Evolutionary conservation across 345 rosid species (phyloP).

Genomic region (Carallia brachiata): DNA sequence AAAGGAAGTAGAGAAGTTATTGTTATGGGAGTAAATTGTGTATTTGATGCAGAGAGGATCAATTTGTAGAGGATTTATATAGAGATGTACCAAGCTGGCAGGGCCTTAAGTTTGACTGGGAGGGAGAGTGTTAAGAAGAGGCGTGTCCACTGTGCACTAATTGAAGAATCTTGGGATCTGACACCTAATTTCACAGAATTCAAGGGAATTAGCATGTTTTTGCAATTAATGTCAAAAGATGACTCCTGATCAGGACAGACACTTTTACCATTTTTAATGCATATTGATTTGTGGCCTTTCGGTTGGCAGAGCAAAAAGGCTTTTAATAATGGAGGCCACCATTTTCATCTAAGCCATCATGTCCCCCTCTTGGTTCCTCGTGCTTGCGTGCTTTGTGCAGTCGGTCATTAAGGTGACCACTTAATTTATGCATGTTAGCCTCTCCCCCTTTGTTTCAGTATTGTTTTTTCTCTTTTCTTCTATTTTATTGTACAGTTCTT

Average conservation of each 20-base stretch:
- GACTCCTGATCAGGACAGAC: not conserved
- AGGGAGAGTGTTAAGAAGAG: not conserved
- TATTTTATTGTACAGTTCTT: too few relatives aligned
- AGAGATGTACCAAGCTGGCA: slow-evolving; percentile 17
- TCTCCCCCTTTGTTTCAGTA: too few relatives aligned
- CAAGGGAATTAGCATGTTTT: slow-evolving; percentile 24
- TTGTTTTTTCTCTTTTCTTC: too few relatives aligned
- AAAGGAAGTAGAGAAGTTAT: not conserved
- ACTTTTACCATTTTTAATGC: slow-evolving; percentile 3
- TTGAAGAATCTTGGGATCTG: slow-evolving; percentile 40
- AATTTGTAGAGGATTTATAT: slow-evolving; percentile 33
- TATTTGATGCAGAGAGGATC: slow-evolving; percentile 22
- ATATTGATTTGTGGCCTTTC: not conserved
- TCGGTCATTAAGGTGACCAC: slow-evolving; percentile 7
- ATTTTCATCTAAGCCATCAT: slow-evolving; percentile 23
- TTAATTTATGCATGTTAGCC: not conserved
- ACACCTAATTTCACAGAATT: slow-evolving; percentile 44
- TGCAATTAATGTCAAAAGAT: slow-evolving; percentile 18
- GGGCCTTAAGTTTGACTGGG: not conserved
- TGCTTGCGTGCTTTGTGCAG: slow-evolving; percentile 40
- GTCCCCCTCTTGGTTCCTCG: slow-evolving; percentile 16
- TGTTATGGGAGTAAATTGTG: slow-evolving; percentile 3
- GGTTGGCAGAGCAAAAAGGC: slow-evolving; percentile 1
- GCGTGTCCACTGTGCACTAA: not conserved
- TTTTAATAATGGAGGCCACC: slow-evolving; percentile 20